Percentiles rank a stretch among this genome's conserved stretches.
phyloP scores from a whole-genome alignment of 352 stramenopile species.

The Nothophytophthora sp. region DNA sequence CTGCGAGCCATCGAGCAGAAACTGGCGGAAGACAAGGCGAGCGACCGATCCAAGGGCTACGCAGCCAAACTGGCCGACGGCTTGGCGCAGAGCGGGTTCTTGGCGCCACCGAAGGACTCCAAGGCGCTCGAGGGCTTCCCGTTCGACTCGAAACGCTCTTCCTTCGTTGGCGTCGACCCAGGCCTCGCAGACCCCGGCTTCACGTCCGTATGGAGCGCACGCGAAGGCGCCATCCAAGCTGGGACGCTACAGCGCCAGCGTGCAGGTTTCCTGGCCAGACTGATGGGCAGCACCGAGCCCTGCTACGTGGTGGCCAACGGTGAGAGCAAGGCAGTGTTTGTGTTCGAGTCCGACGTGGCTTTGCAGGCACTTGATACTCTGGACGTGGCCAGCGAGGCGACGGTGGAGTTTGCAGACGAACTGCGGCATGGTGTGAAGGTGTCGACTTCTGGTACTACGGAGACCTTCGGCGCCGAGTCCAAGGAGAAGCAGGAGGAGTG shows the following conservation, averaged over 20 bases:
- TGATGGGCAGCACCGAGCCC: constrained; percentile 17
- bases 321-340: constrained; percentile 21
- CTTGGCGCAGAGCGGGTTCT: constrained; percentile 33
- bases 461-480: constrained; percentile 35
- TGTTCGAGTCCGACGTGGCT: constrained; percentile 35
- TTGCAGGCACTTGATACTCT: constrained; percentile 15
- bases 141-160: constrained; percentile 12
- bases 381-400: constrained; percentile 29
- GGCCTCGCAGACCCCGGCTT: constrained; percentile 10
- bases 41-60: constrained; percentile 6
- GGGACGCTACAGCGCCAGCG: constrained; percentile 27
- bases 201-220: constrained; percentile 32
- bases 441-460: constrained; percentile 24
- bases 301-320: constrained; percentile 32
- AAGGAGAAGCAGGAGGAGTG: constrained; percentile 50
- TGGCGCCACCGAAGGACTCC: constrained; percentile 21
- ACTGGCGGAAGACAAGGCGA: constrained; percentile 9
- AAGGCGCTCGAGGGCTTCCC: constrained; percentile 21
- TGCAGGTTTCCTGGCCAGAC: constrained; percentile 20
- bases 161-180: constrained; percentile 22
- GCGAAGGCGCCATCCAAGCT: constrained; percentile 34
- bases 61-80: constrained; percentile 25
- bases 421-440: constrained; percentile 47
- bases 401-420: constrained; percentile 33
- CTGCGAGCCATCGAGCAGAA: constrained; percentile 22